A percentile compares a stretch with the other conserved stretches of the same genome.
Evolutionary conservation across 345 rosid genomes (phyloP).

Genomic region (Anacardium occidentale): DNA sequence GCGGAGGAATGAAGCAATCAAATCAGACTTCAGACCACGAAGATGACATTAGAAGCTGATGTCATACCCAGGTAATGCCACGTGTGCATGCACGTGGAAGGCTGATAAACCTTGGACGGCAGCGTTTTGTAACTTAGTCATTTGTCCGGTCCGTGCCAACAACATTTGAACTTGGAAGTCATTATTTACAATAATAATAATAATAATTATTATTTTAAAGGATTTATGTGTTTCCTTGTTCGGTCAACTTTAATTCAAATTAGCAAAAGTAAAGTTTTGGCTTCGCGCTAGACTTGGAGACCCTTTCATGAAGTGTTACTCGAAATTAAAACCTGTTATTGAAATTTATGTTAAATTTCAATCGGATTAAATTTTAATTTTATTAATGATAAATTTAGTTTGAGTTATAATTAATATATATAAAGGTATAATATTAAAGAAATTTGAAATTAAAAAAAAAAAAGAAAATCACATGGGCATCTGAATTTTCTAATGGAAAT

Average conservation of each 20-base stretch:
- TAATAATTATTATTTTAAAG: not conserved
- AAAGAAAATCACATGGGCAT: no score
- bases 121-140: not conserved
- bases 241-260: conserved; percentile 15
- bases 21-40: not conserved
- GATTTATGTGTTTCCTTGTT: conserved; percentile 2
- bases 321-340: not conserved
- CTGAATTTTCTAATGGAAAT: no score
- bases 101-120: conserved; percentile 21
- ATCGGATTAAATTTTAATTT: no score
- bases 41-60: not conserved
- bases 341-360: no score
- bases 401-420: no score
- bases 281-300: not conserved
- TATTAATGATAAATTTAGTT: no score
- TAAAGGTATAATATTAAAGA: no score
- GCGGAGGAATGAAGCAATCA: not conserved
- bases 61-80: not conserved
- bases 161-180: not conserved
- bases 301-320: not conserved
- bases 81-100: conserved; percentile 20
- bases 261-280: no score
- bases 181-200: no score
- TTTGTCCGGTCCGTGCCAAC: not conserved
- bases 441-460: no score